Base-by-base conservation (phyloP, 768 basidiomycete species). In the Strobilomyces dryophilus region DNA sequence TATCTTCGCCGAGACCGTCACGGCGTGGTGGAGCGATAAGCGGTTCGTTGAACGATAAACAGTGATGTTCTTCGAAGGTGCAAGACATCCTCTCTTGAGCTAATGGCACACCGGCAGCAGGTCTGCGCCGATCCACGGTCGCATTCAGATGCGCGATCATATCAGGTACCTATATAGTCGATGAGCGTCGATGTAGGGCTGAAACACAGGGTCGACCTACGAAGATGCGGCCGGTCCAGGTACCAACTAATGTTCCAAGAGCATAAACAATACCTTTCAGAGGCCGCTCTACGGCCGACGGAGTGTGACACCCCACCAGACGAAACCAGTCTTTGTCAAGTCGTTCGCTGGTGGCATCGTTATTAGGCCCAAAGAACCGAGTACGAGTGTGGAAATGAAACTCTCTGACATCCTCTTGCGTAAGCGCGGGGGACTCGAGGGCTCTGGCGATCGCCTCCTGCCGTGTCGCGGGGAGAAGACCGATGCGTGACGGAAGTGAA, bases 271-370 rank as follows among this genome's bases (percentile, higher is more conserved):
- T 56, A 20, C 76, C 76, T 53, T 73, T 71, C 27, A 77, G 59
- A 12, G 74, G 70, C n/a, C 64, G 62, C 39, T 70, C 64, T 31
- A 61, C 60, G 21, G 63, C 57, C 63, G 68, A 72, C 5, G 72
- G 66, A 47, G 77, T 68, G 52, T 73, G 63, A 47, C 78, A 80
- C 8, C 68, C 64, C 5, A 75, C 76, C 21, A 77, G 57, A 34
- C 79, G 74, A 56, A 67, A 72, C 80, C 79, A 82, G 49, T 79
- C 78, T 42, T 61, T 61, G 57, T 82, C 81, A 53, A 75, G 72
- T 20, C 54, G 58, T 35, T 55, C 52, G 36, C 76, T 74, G 27
- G 49, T 8, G 10, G 36, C 35, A n/a, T 56, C 63, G 10, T 52
- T 58, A 17, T 42, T 11, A 31, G 57, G 56, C 10, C 60, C 58